Evolutionary conservation across 2,329 filamentous ascomycete genomes (phyloP), one percentile per base, ranked within the genome.

Genomic region (Didymella pomorum): DNA sequence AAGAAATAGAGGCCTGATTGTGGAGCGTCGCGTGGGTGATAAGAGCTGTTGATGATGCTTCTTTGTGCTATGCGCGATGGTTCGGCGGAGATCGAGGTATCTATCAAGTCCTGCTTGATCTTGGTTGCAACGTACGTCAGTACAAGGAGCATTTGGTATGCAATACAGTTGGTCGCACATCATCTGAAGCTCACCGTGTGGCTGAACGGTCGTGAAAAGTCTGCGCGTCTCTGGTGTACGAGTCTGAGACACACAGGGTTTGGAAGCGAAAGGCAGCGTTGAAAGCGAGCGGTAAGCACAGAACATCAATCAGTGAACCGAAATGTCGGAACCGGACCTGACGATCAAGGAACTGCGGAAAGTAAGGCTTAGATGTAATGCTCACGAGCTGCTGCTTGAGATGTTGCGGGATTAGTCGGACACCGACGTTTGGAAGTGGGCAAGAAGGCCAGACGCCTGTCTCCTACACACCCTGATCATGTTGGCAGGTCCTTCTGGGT

Each of bases 201-300:
- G 64, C 65, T 69, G 57, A 62, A 66, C 44, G 39, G 53, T 54
- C 41, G 63, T 60, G 53, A 39, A 41, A 56, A 37, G 42, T 52
- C 51, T 50, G 42, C 14, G 42, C 43, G 56, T 55, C 51, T 62
- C 57, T 63, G 43, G 23, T 53, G 31, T 49, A 48, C 41, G 29
- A 39, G 39, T 37, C 46, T 64, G 71, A 73, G 64, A 75, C 73
- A 48, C 51, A 48, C 25, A 56, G 49, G 50, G 72, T 75, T 62
- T 71, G 58, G 59, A 39, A 60, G 35, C 41, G 10, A 46, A 58
- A 53, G 63, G 60, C 39, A 62, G 64, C 65, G 65, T 39, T 28
- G 52, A 56, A 43, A 52, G 46, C 42, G 26, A 56, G 6, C 26
- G 33, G 53, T 51, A 39, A 10, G 50, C 28, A 35, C 31, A 16